Conservation (phyloP, 176 grass and related monocot genomes). For the Elaeis guineensis region DNA sequence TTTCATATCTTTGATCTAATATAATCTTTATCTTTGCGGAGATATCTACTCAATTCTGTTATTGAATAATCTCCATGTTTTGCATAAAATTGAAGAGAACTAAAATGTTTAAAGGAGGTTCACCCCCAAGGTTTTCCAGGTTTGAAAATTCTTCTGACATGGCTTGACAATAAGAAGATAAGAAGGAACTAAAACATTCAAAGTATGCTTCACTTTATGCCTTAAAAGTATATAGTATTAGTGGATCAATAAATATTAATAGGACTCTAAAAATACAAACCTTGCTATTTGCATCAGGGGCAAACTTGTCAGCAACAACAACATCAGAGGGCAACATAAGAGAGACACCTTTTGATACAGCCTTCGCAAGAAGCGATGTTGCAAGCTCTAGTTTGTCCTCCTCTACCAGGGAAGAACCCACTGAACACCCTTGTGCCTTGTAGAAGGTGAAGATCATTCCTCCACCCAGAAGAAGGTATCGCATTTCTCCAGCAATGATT, state of each 20-base stretch:
- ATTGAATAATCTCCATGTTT: too few species aligned
- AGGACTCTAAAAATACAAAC: constrained; percentile 8
- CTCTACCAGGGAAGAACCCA: constrained; percentile 67
- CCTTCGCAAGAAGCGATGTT: constrained; percentile 51
- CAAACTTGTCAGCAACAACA: constrained; percentile 66
- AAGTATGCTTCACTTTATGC: too few species aligned
- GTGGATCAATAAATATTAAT: neutral
- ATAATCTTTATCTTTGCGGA: too few species aligned
- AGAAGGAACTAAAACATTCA: too few species aligned
- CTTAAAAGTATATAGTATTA: too few species aligned
- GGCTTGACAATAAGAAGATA: too few species aligned
- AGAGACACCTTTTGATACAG: constrained; percentile 55
- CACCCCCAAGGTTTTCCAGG: too few species aligned
- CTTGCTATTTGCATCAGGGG: constrained; percentile 62
- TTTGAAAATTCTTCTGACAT: too few species aligned
- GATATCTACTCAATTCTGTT: too few species aligned
- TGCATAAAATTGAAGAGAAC: too few species aligned
- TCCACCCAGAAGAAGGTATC: constrained; percentile 65
- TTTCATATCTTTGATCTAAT: too few species aligned
- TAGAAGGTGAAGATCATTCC: constrained; percentile 88
- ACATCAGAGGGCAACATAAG: constrained; percentile 59
- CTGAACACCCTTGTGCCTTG: constrained; percentile 65
- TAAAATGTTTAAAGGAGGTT: too few species aligned
- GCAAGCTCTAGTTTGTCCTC: constrained; percentile 64
- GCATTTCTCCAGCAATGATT: constrained; percentile 60